Conservation (phyloP, 2,329 filamentous ascomycete genomes). For the Thelonectria discophora region DNA sequence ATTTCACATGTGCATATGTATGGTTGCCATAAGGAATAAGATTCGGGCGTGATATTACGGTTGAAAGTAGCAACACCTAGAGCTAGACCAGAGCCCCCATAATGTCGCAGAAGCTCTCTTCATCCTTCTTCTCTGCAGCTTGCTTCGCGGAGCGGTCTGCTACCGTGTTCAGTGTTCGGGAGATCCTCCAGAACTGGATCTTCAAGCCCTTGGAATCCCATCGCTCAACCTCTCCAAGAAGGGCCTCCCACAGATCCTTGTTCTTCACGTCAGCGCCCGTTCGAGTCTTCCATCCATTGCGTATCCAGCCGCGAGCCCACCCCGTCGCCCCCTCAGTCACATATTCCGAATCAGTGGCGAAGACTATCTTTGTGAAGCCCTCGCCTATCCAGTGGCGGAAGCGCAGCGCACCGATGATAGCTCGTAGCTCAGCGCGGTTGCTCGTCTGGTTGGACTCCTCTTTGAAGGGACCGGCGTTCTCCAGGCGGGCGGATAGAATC, state of each 20-base stretch:
- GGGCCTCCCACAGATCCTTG: slow-evolving; percentile 60
- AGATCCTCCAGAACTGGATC: slow-evolving; percentile 59
- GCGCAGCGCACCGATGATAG: slow-evolving; percentile 22
- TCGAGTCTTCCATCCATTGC: slow-evolving; percentile 54
- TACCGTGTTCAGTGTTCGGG: slow-evolving; percentile 51
- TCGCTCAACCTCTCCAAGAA: slow-evolving; percentile 53
- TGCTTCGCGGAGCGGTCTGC: slow-evolving; percentile 54
- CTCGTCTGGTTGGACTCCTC: slow-evolving; percentile 52
- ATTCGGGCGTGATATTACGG: no score
- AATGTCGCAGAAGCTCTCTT: no score
- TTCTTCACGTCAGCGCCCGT: slow-evolving; percentile 54
- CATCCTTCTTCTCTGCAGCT: slow-evolving; percentile 34
- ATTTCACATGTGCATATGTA: no score
- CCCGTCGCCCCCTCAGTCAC: slow-evolving; percentile 21
- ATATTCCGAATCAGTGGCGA: slow-evolving; percentile 43
- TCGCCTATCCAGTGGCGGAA: slow-evolving; percentile 41
- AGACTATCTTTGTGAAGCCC: slow-evolving; percentile 48
- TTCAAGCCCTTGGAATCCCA: slow-evolving; percentile 42
- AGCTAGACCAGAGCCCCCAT: no score
- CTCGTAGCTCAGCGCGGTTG: slow-evolving; percentile 46
- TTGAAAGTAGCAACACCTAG: no score
- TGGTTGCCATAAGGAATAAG: no score
- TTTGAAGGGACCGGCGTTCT: slow-evolving; percentile 53
- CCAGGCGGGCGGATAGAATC: slow-evolving; percentile 47
- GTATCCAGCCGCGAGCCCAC: slow-evolving; percentile 31